Base-by-base conservation (phyloP, 2,329 filamentous ascomycete genomes). In the Neonectria sp. region DNA sequence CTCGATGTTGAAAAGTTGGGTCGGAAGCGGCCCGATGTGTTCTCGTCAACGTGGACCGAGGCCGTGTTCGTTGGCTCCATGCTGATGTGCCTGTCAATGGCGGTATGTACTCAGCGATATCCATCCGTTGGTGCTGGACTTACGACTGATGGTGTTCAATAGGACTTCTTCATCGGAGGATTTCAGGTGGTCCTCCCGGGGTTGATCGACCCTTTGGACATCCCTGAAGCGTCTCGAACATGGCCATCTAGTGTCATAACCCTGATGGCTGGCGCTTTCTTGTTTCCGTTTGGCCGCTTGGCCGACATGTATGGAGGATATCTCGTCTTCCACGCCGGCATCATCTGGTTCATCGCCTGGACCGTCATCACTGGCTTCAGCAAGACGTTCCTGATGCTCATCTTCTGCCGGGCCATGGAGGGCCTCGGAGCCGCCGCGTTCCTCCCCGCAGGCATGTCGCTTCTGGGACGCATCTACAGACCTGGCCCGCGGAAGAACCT, bases 111-210 rank as follows among this genome's bases (percentile, higher is more conserved):
- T 53, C 48, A 17, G 27, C 11, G 17, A 60, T 51, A 40, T 27
- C 24, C 27, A 29, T 55, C 37, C 29, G 3, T 15, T 17, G 37
- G 25, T 45, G 15, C 33, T 52, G 11, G 13, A 37, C 45, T 45
- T 48, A 11, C 63, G 13, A 27, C 29, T 58, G 21, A 66, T 37
- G 6, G 33, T 27, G 48, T 45, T 24, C 43, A 2, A 7, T 74
- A 89, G 85, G 92, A 94, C 79, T 94, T 91, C 78, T 91, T 91
- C 76, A 87, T 95, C 46, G 92, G 91, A 59, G 93, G 93, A 17
- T 95, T 94, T 76, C 87, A 86, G 55, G 90, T 92, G 71, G 87
- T 95, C 29, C 81, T 94, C 1, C 93, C 93, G 1, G 88, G 88
- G 0, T 79, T 95, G 13, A 83, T 89, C 31, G 77, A 80, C 45